phyloP scores from a whole-genome alignment of 176 grass and related monocot genomes.

The Triticum turgidum region DNA sequence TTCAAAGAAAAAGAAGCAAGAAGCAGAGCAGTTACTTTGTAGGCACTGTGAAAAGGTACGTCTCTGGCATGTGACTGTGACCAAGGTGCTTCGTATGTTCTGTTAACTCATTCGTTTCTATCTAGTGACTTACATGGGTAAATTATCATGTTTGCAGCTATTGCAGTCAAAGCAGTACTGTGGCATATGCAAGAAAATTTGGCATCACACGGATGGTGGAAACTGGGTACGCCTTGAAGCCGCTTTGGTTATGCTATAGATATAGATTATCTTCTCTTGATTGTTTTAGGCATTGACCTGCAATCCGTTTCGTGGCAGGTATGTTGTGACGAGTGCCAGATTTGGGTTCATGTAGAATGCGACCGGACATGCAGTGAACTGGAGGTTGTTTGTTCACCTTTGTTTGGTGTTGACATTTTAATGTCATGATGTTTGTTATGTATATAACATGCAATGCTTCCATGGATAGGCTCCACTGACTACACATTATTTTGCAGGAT shows the following conservation, averaged over 20 bases:
- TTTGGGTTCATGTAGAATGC: conserved; percentile 97
- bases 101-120: background rate
- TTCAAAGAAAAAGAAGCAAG: conserved; percentile 65
- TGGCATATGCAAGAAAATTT: conserved; percentile 96
- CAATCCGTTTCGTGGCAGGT: conserved; percentile 44
- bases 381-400: conserved; percentile 55
- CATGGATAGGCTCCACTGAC: conserved; percentile 15
- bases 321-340: conserved; percentile 86
- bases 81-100: background rate
- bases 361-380: conserved; percentile 57
- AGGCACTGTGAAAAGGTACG: conserved; percentile 71
- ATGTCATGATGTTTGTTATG: background rate
- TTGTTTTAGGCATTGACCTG: background rate
- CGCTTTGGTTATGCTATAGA: background rate
- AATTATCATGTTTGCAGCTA: conserved; percentile 54
- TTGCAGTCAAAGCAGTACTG: conserved; percentile 89
- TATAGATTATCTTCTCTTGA: conserved; percentile 32
- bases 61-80: background rate
- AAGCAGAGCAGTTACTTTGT: conserved; percentile 48
- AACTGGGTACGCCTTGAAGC: conserved; percentile 65
- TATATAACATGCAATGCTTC: background rate
- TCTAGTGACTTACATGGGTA: conserved; percentile 11
- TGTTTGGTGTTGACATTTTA: conserved; percentile 22
- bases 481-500: conserved; percentile 50
- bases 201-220: conserved; percentile 93